Conservation (phyloP, 495 filamentous ascomycete genomes). For the Penicillium chermesinum region DNA sequence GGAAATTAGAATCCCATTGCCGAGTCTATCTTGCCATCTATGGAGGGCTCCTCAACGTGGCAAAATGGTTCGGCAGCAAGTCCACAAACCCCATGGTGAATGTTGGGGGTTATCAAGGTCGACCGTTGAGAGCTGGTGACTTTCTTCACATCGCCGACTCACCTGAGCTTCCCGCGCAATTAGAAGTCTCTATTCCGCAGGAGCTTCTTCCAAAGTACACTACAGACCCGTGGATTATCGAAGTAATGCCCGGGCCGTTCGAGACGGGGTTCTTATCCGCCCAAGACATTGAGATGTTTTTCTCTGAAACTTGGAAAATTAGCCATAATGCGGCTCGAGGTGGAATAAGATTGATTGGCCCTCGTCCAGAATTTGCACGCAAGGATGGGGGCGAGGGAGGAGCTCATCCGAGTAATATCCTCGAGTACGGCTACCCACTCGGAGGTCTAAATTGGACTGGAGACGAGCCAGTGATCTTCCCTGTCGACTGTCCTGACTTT, state of each 20-base stretch:
- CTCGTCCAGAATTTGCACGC: slow-evolving; percentile 51
- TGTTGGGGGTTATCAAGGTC: slow-evolving; percentile 57
- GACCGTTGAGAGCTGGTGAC: slow-evolving; percentile 49
- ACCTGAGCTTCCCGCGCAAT: slow-evolving; percentile 5
- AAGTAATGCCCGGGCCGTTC: slow-evolving; percentile 54
- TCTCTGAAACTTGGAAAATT: slow-evolving; percentile 34
- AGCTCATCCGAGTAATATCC: slow-evolving; percentile 53
- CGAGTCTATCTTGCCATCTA: slow-evolving; percentile 49
- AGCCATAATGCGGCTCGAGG: slow-evolving; percentile 55
- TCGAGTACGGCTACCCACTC: slow-evolving; percentile 55
- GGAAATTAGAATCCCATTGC: slow-evolving; percentile 43
- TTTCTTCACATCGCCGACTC: slow-evolving; percentile 23
- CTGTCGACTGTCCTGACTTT: slow-evolving; percentile 53
- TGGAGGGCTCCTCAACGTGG: slow-evolving; percentile 52
- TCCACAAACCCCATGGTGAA: slow-evolving; percentile 50
- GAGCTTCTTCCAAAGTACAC: slow-evolving; percentile 24
- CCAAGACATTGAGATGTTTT: slow-evolving; percentile 45
- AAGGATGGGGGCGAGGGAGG: slow-evolving; percentile 57
- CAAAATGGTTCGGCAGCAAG: slow-evolving; percentile 55
- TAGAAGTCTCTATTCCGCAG: slow-evolving; percentile 26
- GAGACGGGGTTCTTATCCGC: slow-evolving; percentile 48
- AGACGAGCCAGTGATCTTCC: slow-evolving; percentile 54
- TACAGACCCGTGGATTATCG: slow-evolving; percentile 39
- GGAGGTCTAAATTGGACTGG: slow-evolving; percentile 55
- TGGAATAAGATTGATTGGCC: slow-evolving; percentile 54